A percentile compares a stretch with the other conserved stretches of the same genome.
Conservation (phyloP, 139 green algal species). For the Micractinium conductrix region DNA sequence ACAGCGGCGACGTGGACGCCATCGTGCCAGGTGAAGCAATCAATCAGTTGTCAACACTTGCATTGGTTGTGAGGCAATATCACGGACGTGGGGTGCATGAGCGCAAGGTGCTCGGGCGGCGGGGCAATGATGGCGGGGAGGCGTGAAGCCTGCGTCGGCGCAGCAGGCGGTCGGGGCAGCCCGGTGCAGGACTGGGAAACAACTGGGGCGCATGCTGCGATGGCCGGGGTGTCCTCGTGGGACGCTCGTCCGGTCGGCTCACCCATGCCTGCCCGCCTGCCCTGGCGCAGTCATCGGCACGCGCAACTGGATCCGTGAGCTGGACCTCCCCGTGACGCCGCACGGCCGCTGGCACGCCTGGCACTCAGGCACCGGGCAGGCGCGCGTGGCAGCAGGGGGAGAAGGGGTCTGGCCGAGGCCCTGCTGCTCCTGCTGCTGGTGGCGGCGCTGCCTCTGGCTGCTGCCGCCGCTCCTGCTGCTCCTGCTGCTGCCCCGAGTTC, state of each 20-base stretch:
- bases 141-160: background rate
- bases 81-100: background rate
- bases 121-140: background rate
- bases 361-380: slow-evolving; percentile 50
- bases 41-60: background rate
- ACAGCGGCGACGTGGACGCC: slow-evolving; percentile 77
- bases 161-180: background rate
- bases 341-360: slow-evolving; percentile 52
- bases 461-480: background rate
- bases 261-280: background rate
- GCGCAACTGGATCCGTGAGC: slow-evolving; percentile 57
- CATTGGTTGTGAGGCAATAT: background rate
- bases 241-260: background rate
- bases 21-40: slow-evolving; percentile 62
- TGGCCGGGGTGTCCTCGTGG: background rate
- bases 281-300: slow-evolving; percentile 56
- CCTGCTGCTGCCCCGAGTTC: background rate
- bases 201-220: background rate
- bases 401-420: no score
- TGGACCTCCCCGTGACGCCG: slow-evolving; percentile 50
- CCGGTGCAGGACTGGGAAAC: background rate
- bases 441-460: no score
- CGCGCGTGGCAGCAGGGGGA: background rate
- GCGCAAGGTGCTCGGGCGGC: background rate
- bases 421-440: background rate